Evolutionary conservation across 768 basidiomycete species (phyloP), one percentile per base, ranked within the genome.

Genomic region (Suillus alpinus): DNA sequence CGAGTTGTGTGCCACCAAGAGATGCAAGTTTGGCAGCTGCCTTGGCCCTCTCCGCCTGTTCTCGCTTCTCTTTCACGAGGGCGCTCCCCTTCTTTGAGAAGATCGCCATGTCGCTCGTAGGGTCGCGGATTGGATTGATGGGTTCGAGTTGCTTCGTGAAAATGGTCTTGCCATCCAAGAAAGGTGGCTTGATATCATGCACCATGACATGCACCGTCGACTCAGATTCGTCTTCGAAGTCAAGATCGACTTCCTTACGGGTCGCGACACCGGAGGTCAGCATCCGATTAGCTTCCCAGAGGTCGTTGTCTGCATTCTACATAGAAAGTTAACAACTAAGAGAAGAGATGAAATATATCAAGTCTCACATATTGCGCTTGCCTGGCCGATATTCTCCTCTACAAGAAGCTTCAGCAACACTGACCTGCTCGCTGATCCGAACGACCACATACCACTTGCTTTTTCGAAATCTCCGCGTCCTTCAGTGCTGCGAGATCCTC

Each of bases 201-300:
- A 97, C 91, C 80, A 99, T 92, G 58, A 99, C 94, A 70, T 98
- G 97, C 1, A 98, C 96, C 0, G 94, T 92, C 3, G 95, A 95
- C 70, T 96, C 94, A 0, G 91, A 88, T 68, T 98, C 97, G 70
- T 98, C 96, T 68, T 96, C 94, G 67, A 98, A 95, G 68, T 98
- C 95, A 26, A 95, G 81, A 70, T 99, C 95, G 52, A 99, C 83
- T 4, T 85, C 80, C 65, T 86, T 91, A 37, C 92, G 88, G 9
- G 92, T 92, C 1, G 93, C 92, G 20, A 98, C 90, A 68, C 97
- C 97, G 3, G 97, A 98, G 0, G 93, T 94, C 10, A 94, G 80
- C 91, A 99, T 95, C 69, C 96, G 92, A 70, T 98, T 98, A 8
- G 92, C 92, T 78, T 99, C 97, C 97, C 97, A 99, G 12, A 96